A percentile compares a stretch with the other conserved stretches of the same genome.
phyloP scores from a whole-genome alignment of 768 basidiomycete species.

The Trametes cinnabarina region DNA sequence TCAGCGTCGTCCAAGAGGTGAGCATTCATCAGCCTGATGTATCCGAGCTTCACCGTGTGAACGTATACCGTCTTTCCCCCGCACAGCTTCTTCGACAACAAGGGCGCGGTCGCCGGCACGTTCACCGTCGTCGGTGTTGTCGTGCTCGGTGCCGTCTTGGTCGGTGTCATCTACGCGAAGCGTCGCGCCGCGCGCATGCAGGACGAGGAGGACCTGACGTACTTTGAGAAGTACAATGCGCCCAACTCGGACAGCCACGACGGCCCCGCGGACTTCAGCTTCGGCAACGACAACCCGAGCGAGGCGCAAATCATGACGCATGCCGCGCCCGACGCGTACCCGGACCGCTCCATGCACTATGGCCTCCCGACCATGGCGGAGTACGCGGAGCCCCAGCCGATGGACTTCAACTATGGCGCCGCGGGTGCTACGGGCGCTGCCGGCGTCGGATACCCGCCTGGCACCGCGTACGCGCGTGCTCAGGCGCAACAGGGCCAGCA shows the following conservation, averaged over 20 bases:
- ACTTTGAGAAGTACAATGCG: conserved; percentile 30
- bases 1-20: conserved; percentile 17
- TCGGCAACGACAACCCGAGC: conserved; percentile 5
- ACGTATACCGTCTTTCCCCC: background rate
- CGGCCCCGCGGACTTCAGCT: conserved; percentile 4
- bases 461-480: conserved; percentile 26
- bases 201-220: conserved; percentile 29
- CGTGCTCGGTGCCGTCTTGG: conserved; percentile 32
- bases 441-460: conserved; percentile 31
- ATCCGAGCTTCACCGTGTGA: background rate
- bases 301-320: conserved; percentile 14
- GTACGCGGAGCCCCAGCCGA: conserved; percentile 25
- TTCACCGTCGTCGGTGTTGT: conserved; percentile 43
- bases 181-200: conserved; percentile 29
- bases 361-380: conserved; percentile 23
- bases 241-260: conserved; percentile 8
- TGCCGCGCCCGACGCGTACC: conserved; percentile 26
- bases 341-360: conserved; percentile 28
- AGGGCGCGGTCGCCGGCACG: conserved; percentile 45
- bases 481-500: conserved; percentile 19
- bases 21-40: background rate
- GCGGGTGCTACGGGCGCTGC: background rate
- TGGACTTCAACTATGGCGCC: conserved; percentile 13
- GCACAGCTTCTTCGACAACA: conserved; percentile 46
- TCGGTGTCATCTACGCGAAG: conserved; percentile 28